Percentiles rank a stretch among this genome's conserved stretches.
These are phyloP conservation scores for Monascus purpureus DNA, from an alignment of 495 filamentous ascomycete species.

Conservation along the genomic window DNA sequence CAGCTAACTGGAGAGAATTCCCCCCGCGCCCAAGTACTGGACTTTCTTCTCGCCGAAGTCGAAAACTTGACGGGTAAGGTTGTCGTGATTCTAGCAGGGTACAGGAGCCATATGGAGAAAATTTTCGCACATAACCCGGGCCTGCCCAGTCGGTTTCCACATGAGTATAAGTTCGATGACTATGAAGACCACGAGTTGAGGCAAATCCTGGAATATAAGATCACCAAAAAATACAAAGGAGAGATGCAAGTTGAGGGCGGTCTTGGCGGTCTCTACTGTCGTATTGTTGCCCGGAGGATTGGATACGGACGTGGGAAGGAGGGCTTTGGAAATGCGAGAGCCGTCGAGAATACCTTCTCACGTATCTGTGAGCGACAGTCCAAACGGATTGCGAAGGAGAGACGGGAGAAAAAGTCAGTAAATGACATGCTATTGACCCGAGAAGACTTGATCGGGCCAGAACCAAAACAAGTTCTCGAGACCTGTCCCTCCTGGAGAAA, in stretches of 20 bases:
- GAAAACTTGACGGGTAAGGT: conserved; percentile 64
- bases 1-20: conserved; percentile 37
- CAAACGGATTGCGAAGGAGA: conserved; percentile 32
- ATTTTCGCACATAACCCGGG: conserved; percentile 73
- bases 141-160: conserved; percentile 56
- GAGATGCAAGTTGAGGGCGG: conserved; percentile 49
- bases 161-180: conserved; percentile 51
- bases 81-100: conserved; percentile 66
- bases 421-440: conserved; percentile 40
- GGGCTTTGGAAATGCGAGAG: conserved; percentile 62
- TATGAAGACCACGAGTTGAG: conserved; percentile 54
- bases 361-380: conserved; percentile 45
- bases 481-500: conserved; percentile 41
- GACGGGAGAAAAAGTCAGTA: conserved; percentile 9
- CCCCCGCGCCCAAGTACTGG: conserved; percentile 49
- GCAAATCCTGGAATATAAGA: conserved; percentile 32
- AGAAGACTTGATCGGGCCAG: conserved; percentile 54
- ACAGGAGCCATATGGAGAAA: conserved; percentile 63
- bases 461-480: conserved; percentile 39
- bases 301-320: conserved; percentile 46
- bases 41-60: conserved; percentile 61
- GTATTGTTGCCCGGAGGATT: conserved; percentile 48
- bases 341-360: conserved; percentile 46
- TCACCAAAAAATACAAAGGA: conserved; percentile 34
- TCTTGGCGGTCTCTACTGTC: conserved; percentile 45